Evolutionary conservation across 805 yeast species (phyloP).

Genomic region (Kazachstania kunashirensis): DNA sequence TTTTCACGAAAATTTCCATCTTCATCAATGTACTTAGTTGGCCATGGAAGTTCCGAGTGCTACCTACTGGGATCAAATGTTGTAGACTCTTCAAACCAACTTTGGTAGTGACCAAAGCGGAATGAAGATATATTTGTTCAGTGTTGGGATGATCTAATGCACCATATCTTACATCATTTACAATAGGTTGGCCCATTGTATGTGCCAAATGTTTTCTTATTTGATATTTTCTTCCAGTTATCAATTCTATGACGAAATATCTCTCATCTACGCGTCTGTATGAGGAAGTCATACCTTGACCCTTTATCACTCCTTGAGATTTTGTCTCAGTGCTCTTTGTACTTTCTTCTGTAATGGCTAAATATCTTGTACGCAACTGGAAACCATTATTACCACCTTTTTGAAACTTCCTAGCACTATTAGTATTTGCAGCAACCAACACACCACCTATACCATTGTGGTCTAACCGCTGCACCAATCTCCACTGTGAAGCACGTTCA

Average conservation of each 20-base stretch:
- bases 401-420: slow-evolving; percentile 27
- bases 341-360: slow-evolving; percentile 23
- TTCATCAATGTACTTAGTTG: slow-evolving; percentile 3
- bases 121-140: slow-evolving; percentile 32
- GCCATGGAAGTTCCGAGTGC: slow-evolving; percentile 4
- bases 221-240: slow-evolving; percentile 36
- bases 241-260: slow-evolving; percentile 26
- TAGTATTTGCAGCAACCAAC: slow-evolving; percentile 29
- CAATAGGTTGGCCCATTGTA: slow-evolving; percentile 20
- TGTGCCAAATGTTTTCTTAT: slow-evolving; percentile 28
- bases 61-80: slow-evolving; percentile 23
- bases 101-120: slow-evolving; percentile 27
- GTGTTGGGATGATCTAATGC: slow-evolving; percentile 6
- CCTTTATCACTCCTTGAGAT: slow-evolving; percentile 8
- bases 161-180: slow-evolving; percentile 26
- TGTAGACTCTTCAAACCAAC: slow-evolving; percentile 25
- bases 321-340: not conserved
- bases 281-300: slow-evolving; percentile 13
- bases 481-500: slow-evolving; percentile 1
- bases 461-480: slow-evolving; percentile 34
- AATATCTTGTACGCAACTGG: slow-evolving; percentile 29
- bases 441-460: slow-evolving; percentile 35
- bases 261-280: slow-evolving; percentile 14
- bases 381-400: slow-evolving; percentile 32
- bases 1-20: slow-evolving; percentile 5